Evolutionary conservation across 2,329 filamentous ascomycete species (phyloP), one percentile per base, ranked within the genome.

Genomic region (Colletotrichum musae): DNA sequence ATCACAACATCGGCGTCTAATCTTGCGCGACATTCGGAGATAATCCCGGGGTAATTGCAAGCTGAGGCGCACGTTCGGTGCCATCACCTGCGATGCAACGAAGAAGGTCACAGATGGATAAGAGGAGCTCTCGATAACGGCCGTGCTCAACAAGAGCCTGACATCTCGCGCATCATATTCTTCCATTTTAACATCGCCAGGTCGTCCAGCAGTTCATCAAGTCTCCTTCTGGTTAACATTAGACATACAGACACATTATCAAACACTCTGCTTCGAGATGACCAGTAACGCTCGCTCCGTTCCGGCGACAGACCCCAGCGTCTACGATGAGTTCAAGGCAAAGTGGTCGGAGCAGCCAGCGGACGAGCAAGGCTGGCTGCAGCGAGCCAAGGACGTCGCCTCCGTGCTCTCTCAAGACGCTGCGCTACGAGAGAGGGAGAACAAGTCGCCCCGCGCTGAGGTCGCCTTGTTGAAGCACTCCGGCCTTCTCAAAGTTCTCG

Each of bases 401-500:
- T 65, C 75, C 1, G 76, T 82, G 2, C 75, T 83, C 0, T 74
- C 73, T 0, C 67, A 70, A 2, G 81, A 83, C 53, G 81, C 78
- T 15, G 76, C 74, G 0, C 58, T 63, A 0, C 77, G 81, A 13
- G 81, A 84, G 54, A 76, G 73, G 26, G 80, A 77, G 10, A 82
- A 80, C 68, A 82, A 82, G 43, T 80, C 81, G 0, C 82, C 82
- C 2, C 73, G 74, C 2, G 82, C 82, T 0, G 82, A 84, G 26
- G 73, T 84, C 1, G 72, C 77, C 0, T 76, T 84, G 2, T 75
- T 84, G 9, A 84, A 84, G 62, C 77, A 84, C 60, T 78, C 82
- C 0, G 80, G 81, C 0, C 68, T 84, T 4, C 71, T 82, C 3
- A 83, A 82, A 72, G 58, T 82, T 1, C 75, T 84, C 0, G 82